phyloP scores from a whole-genome alignment of 2,329 filamentous ascomycete species.

The Polytolypa hystricis region DNA sequence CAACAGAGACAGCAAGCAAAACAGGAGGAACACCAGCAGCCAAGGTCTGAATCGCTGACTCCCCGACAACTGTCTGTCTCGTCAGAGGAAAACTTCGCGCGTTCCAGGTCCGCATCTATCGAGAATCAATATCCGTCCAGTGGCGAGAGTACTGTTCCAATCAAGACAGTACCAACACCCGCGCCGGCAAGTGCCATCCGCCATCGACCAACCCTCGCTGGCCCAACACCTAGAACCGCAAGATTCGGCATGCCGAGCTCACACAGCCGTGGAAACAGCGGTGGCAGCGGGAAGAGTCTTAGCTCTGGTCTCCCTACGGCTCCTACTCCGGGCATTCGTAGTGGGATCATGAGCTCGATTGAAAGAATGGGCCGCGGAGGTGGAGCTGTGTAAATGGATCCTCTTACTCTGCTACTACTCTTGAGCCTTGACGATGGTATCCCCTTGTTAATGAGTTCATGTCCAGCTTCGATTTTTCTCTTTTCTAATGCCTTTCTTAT shows the following conservation, averaged over 20 bases:
- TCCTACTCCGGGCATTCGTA: conserved; percentile 41
- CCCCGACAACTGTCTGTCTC: neutral
- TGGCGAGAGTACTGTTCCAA: too few species aligned
- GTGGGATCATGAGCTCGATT: conserved; percentile 73
- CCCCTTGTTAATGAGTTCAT: too few species aligned
- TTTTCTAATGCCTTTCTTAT: too few species aligned
- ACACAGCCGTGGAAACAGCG: conserved; percentile 26
- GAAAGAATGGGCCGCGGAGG: conserved; percentile 65
- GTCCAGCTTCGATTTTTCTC: too few species aligned
- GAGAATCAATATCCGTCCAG: neutral
- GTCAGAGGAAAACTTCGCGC: neutral
- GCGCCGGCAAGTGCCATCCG: conserved; percentile 18
- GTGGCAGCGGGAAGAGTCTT: conserved; percentile 13
- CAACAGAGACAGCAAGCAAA: neutral
- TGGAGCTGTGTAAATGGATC: conserved; percentile 2
- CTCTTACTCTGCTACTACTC: too few species aligned
- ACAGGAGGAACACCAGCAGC: neutral
- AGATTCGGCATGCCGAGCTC: conserved; percentile 21
- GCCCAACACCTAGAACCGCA: conserved; percentile 21
- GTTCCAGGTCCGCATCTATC: neutral
- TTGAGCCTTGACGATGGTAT: too few species aligned
- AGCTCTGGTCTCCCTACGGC: conserved; percentile 28
- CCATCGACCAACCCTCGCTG: conserved; percentile 16
- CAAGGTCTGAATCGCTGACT: conserved; percentile 3
- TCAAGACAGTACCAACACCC: neutral